Evolutionary conservation across 1,284 basidiomycete genomes (phyloP), one percentile per base, ranked within the genome.

Genomic region (Polyporus tsugae): DNA sequence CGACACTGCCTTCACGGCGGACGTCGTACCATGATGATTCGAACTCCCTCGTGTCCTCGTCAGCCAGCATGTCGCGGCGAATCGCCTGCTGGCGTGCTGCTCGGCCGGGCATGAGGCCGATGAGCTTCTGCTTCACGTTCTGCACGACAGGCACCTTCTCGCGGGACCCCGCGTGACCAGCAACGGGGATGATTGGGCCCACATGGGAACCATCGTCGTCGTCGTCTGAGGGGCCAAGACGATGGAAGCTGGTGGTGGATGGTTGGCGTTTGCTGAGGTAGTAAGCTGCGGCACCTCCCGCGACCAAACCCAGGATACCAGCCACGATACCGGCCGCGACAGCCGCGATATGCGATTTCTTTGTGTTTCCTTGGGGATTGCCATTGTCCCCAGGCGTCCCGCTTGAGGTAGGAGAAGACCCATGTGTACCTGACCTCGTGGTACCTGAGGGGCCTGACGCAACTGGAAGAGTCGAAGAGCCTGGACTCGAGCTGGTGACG

Each of bases 31-130:
- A 71, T 7, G 67, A 67, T 9, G 70, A 59, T 25, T 70, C 82
- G 66, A 90, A 88, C 25, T 87, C 84, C 15, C 84, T 81, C 1
- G 85, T 83, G 74, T 94, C 92, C 78, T 94, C 92, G 68, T 94
- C 91, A 2, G 88, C 91, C 42, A 94, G 84, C 87, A 94, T 93
- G 75, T 94, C 91, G 38, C 85, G 82, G 42, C 91, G 81, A 69
- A 80, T 49, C 49, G 68, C 75, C 42, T 64, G 72, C 67, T 42
- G 41, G 62, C 70, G 60, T 41, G 75, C 52, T 0, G 70, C 60
- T n/a, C 69, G 62, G 13, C 73, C 75, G n/a, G 77, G 72, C 4
- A 80, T 75, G 38, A 78, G 63, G n/a, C 68, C 69, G 11, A 73
- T 72, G 22, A 80, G 72, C 59, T 67, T 73, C 62, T 75, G 71